Evolutionary conservation across 2,329 filamentous ascomycete genomes (phyloP).

Genomic region (Pestalotiopsis sp.): DNA sequence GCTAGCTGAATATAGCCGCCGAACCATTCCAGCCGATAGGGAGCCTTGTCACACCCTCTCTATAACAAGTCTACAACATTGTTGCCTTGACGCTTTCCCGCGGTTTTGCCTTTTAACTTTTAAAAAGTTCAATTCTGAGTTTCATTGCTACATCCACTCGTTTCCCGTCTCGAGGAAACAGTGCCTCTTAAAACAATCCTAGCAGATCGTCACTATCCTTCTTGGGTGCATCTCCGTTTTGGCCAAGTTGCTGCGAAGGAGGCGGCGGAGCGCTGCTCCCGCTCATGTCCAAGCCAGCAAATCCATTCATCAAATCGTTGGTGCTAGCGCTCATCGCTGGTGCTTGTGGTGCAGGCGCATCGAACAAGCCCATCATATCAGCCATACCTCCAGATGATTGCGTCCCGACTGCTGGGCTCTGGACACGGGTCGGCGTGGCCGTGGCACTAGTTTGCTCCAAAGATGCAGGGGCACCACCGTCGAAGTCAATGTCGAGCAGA

Average conservation of each 20-base stretch:
- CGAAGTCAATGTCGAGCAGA: constrained; percentile 93
- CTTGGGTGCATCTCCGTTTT: constrained; percentile 45
- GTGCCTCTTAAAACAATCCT: constrained; percentile 50
- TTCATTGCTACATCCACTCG: too few species aligned
- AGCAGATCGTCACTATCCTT: constrained; percentile 66
- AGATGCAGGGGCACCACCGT: constrained; percentile 89
- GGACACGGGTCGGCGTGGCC: constrained; percentile 70
- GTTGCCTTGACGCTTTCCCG: not conserved
- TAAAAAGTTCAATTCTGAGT: not conserved
- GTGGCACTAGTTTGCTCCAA: constrained; percentile 59
- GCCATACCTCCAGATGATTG: constrained; percentile 52
- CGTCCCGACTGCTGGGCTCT: constrained; percentile 56
- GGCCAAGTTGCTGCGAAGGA: constrained; percentile 59
- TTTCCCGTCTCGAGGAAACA: too few species aligned
- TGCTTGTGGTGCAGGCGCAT: constrained; percentile 59
- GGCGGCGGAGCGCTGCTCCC: constrained; percentile 67
- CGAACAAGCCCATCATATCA: constrained; percentile 72
- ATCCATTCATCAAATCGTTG: constrained; percentile 89
- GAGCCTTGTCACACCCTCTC: not conserved
- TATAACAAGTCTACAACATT: not conserved
- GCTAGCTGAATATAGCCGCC: not conserved
- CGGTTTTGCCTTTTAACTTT: not conserved
- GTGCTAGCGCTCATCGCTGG: constrained; percentile 58
- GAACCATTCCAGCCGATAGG: not conserved
- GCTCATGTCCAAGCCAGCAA: constrained; percentile 78